Evolutionary conservation across 2,329 filamentous ascomycete species (phyloP).

Genomic region (Scopulariopsis brevicaulis): DNA sequence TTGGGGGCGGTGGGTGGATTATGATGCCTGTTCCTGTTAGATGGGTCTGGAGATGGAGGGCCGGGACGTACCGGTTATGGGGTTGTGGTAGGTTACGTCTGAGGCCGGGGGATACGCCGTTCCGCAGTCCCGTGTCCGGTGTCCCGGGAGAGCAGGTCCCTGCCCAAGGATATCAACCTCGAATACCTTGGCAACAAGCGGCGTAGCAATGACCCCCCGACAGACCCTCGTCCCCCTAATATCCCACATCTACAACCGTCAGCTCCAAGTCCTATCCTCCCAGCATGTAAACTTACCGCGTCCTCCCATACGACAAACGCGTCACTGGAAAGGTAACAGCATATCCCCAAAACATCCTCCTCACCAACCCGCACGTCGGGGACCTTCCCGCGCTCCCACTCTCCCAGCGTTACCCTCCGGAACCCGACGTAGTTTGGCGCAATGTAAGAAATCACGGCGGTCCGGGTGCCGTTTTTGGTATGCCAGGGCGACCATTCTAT

Average conservation of each 20-base stretch:
- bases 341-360: slow-evolving; percentile 33
- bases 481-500: slow-evolving; percentile 45
- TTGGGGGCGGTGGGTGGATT: slow-evolving; percentile 21
- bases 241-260: slow-evolving; percentile 26
- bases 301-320: slow-evolving; percentile 47
- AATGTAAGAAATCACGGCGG: slow-evolving; percentile 37
- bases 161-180: slow-evolving; percentile 29
- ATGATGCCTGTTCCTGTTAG: slow-evolving; percentile 26
- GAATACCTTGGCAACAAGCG: slow-evolving; percentile 36
- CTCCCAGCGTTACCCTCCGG: slow-evolving; percentile 30
- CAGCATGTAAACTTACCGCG: slow-evolving; percentile 19
- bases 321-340: slow-evolving; percentile 36
- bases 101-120: slow-evolving; percentile 28
- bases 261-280: slow-evolving; percentile 2
- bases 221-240: slow-evolving; percentile 25
- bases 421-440: slow-evolving; percentile 43
- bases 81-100: slow-evolving; percentile 21
- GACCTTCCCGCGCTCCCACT: slow-evolving; percentile 20
- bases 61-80: slow-evolving; percentile 27
- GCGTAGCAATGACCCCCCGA: slow-evolving; percentile 43
- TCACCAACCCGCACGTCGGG: slow-evolving; percentile 26
- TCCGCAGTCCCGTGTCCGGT: slow-evolving; percentile 30
- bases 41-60: slow-evolving; percentile 9
- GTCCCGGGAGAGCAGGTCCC: slow-evolving; percentile 15
- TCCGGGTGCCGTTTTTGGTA: slow-evolving; percentile 16